phyloP scores from a whole-genome alignment of 208 protist species.

The Phytomonas francai region DNA sequence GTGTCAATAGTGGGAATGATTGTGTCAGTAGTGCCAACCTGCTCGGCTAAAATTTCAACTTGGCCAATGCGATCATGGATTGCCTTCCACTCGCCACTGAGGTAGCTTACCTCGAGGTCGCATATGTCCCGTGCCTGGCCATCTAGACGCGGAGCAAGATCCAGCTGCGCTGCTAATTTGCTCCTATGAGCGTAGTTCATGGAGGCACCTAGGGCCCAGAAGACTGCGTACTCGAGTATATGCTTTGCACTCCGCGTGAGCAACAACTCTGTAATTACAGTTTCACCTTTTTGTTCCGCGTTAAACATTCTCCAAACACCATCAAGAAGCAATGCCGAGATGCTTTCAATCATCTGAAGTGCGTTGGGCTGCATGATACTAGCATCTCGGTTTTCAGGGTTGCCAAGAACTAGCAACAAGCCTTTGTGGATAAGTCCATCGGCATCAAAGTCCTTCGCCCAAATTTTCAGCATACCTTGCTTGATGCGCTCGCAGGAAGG shows the following conservation, averaged over 20 bases:
- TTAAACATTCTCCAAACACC: slow-evolving; percentile 85
- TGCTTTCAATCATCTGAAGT: slow-evolving; percentile 83
- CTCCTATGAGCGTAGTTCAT: slow-evolving; percentile 46
- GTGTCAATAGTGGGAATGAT: slow-evolving; percentile 99
- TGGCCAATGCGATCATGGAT: slow-evolving; percentile 67
- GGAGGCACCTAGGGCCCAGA: slow-evolving; percentile 93
- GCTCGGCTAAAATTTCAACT: slow-evolving; percentile 86
- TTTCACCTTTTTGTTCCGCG: slow-evolving; percentile 76
- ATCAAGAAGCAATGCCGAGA: slow-evolving; percentile 90
- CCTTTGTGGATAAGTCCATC: slow-evolving; percentile 77
- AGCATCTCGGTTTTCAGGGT: slow-evolving; percentile 27
- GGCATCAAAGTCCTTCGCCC: slow-evolving; percentile 73
- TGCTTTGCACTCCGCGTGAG: slow-evolving; percentile 3
- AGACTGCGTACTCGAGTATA: slow-evolving; percentile 87
- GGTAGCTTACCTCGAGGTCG: slow-evolving; percentile 79
- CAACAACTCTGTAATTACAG: slow-evolving; percentile 14
- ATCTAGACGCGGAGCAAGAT: slow-evolving; percentile 22
- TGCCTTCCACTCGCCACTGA: slow-evolving; percentile 69
- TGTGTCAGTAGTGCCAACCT: slow-evolving; percentile 90
- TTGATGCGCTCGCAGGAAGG: slow-evolving; percentile 78
- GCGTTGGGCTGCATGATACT: slow-evolving; percentile 94
- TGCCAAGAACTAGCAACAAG: slow-evolving; percentile 18
- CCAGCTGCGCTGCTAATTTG: slow-evolving; percentile 52
- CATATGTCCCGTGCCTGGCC: slow-evolving; percentile 44
- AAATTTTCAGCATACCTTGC: slow-evolving; percentile 66